Evolutionary conservation across 371 early-diverging fungal genomes (phyloP), one percentile per base, ranked within the genome.

Genomic region (Mucor indicus): DNA sequence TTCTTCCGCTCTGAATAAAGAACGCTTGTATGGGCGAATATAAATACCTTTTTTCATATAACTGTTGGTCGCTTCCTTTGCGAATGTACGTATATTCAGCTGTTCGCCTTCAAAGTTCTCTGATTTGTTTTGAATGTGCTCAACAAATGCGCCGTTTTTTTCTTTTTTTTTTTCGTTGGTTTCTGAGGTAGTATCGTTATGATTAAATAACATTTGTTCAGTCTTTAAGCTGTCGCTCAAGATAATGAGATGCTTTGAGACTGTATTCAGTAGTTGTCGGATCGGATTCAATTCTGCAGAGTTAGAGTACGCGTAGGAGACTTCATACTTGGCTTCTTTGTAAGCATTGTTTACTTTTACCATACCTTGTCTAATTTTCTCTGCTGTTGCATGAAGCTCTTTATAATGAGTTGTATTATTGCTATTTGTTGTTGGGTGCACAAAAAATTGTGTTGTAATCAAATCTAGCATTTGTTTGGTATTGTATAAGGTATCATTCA

Each of bases 261-360:
- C 35, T 13, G 50, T 51, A 27, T 57, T 53, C 15, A 73, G 51
- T 1, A 58, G 51, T 24, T 64, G 60, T 27, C 63, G 50, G 7
- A 67, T 55, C 3, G 45, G 52, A 5, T 64, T 63, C 3, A 66
- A 41, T 25, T 69, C 62, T 13, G 61, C 45, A 16, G 69, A 64
- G 7, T 64, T 50, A 12, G 67, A 56, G 29, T 69, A 69, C 1
- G 69, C 53, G 27, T 60, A 57, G 0, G 69, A 69, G 1, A 64
- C 38, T 37, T 73, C 73, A 31, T 69, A 69, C 24, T 68, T 69
- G 2, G 73, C 63, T 36, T 73, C 73, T 2, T 45, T 53, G 33
- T 73, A 73, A 6, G 73, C 73, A 12, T 60, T 44, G 32, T 67
- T 67, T 13, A 73, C 67, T 33, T 67, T 69, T 30, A 59, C 39